Evolutionary conservation across 176 grass and related monocot genomes (phyloP), one percentile per base, ranked within the genome.

Genomic region (Dactylis glomerata): DNA sequence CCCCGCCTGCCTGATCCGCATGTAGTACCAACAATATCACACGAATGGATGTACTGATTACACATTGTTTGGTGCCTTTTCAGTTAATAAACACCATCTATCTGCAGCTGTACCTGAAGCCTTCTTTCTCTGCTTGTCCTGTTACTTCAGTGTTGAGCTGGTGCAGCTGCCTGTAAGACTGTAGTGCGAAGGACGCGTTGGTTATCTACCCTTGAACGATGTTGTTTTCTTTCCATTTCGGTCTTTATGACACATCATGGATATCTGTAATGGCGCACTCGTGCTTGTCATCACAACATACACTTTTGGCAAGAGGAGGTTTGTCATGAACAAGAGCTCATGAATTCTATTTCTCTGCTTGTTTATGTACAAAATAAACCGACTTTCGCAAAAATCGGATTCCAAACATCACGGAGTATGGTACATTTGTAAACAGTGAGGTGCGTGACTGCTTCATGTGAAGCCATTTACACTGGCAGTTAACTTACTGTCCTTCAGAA

Each of bases 191-290:
- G 40, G 30, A 15, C 36, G 33, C 4, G 61, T 54, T 26, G 16
- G 33, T 75, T 45, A 72, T 27, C 40, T 44, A 46, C 68, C 34
- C 41, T 71, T 24, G n/a, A 82, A 82, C 87, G 77, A 85, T 81
- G 62, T 87, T 41, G 1, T 73, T 45, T 30, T 47, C 36, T 6
- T 24, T n/a, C 14, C 66, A 1, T 69, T 69, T 69, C 66, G 12
- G 37, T 22, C 10, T 71, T 71, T 42, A 71, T 27, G 38, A 44
- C 3, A 5, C 0, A 44, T 71, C 38, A 71, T 27, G n/a, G 38
- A 71, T 71, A 11, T 44, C 68, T 71, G 58, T 27, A 27, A 30
- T 28, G 26, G 27, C 5, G 0, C 58, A 30, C 55, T 58, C 55
- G 55, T 62, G 26, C 13, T 62, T 16, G 26, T 16, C 58, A 62